Evolutionary conservation across 2,329 filamentous ascomycete genomes (phyloP), one percentile per base, ranked within the genome.

Genomic region (Trichoderma oligosporum): DNA sequence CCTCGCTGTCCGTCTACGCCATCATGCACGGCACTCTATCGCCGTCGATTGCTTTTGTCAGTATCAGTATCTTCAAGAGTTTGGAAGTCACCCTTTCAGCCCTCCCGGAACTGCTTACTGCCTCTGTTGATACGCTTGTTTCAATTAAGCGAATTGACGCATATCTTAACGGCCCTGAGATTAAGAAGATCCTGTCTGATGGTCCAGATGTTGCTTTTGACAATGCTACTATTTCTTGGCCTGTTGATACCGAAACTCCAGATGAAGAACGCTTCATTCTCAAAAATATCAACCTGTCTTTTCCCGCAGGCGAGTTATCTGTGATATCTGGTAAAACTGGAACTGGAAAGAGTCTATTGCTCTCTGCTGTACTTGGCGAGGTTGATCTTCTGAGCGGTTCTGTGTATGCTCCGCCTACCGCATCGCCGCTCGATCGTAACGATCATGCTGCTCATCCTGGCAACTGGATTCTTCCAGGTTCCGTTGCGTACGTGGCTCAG

Each of bases 281-380:
- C 18, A 80, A 81, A 52, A 77, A 87, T 62, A 64, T 92, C 46
- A 83, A 82, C 61, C 66, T 91, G 9, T 78, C 78, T 1, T 90
- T 93, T 63, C 89, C 88, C 0, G 70, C 76, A 14, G 82, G 83
- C 16, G 84, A 89, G 63, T 73, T 94, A 7, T 91, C 84, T 18
- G 81, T 92, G 12, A 83, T 93, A 31, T 88, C 87, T 3, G 89
- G 89, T 1, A 86, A 86, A 67, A 93, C 89, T 0, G 89, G 89
- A 0, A 84, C 84, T 7, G 89, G 89, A 14, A 93, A 93, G 73
- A 90, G 85, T 68, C 73, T 93, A 36, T 74, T 94, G 61, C 77
- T 94, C 6, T 82, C 87, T 1, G 82, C 88, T 0, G 83, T 93
- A 24, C 79, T 93, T 4, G 89, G 89, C 2, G 89, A 93, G 70